Base-by-base conservation (phyloP, 805 yeast genomes). In the Lipomyces sp. region DNA sequence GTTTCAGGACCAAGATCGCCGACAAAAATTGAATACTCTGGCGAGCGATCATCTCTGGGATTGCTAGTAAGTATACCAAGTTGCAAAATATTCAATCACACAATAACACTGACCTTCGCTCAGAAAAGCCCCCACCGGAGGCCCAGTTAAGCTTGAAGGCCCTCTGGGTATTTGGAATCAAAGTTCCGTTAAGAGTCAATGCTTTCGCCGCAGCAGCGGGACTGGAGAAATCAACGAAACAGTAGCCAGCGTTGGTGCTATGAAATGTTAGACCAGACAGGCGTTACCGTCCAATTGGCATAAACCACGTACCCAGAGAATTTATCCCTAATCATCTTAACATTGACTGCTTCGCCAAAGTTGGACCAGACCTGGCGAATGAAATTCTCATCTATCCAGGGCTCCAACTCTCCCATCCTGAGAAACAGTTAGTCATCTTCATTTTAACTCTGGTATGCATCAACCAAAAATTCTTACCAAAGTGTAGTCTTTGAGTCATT, bases 401-500 rank as follows among this genome's bases (percentile, higher is more conserved):
- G 90, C 72, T 92, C 97, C 56, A 92, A 79, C 73, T 91, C 97
- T 30, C 97, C 98, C 86, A 92, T 93, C 73, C 73, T 67, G 32
- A 58, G 32, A 13, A 53, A 11, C 34, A 13, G n/a, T 18, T 50
- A 51, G 54, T 58, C 42, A 59, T 45, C 45, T 24, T 18, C 53
- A 35, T 24, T 42, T 24, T 24, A 24, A 24, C 4, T 10, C 24
- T 42, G n/a, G 24, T 37, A n/a, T 18, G 18, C 15, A 4, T 56
- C 34, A 48, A 15, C 33, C n/a, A n/a, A 15, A n/a, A 39, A 30
- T 3, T 10, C 64, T 29, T 66, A 68, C 79, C 80, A 77, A 42
- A 77, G 75, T 10, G 79, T 75, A 29, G 76, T 73, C 65, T 76
- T 77, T 8, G 73, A 65, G 58, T 74, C 76, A n/a, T 48, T 60